Percentiles rank a stretch among this genome's conserved stretches.
Conservation (phyloP, 2,329 filamentous ascomycete genomes). For the Eutypa lata region DNA sequence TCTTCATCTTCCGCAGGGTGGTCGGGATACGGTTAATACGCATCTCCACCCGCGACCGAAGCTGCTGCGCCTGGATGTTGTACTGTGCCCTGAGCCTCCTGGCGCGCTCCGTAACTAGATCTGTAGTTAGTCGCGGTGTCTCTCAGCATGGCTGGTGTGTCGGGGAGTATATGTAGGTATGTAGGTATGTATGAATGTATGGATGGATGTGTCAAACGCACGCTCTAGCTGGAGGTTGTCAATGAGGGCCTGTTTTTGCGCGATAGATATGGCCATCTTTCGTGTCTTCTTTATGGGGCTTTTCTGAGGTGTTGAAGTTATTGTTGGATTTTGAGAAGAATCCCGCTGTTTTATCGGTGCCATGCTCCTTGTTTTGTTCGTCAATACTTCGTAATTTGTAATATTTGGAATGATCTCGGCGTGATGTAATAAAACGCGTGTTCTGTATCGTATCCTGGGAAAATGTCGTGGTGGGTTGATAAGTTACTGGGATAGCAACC, state of each 20-base stretch:
- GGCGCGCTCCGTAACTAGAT: constrained; percentile 39
- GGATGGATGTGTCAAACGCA: constrained; percentile 51
- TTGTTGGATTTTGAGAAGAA: constrained; percentile 37
- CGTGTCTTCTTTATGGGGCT: constrained; percentile 61
- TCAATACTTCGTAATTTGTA: constrained; percentile 26
- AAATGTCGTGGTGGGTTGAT: background rate
- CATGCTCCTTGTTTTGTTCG: constrained; percentile 39
- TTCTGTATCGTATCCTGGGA: background rate
- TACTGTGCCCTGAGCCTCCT: constrained; percentile 87
- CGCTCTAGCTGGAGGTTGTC: constrained; percentile 88
- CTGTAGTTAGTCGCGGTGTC: constrained; percentile 10
- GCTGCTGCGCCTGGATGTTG: constrained; percentile 79
- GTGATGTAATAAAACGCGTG: constrained; percentile 6
- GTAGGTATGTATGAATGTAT: too few relatives aligned
- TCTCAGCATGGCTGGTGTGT: background rate
- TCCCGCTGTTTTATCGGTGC: constrained; percentile 45
- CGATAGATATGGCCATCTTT: constrained; percentile 58
- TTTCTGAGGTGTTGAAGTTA: constrained; percentile 41
- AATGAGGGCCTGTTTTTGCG: constrained; percentile 81
- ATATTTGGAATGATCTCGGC: constrained; percentile 3
- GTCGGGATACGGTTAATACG: constrained; percentile 89
- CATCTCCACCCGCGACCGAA: constrained; percentile 84
- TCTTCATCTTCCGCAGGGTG: constrained; percentile 72
- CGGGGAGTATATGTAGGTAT: background rate
- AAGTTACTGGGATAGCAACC: background rate